phyloP scores from a whole-genome alignment of 192 early-diverging fungal species.

The Nowakowskiella sp. region DNA sequence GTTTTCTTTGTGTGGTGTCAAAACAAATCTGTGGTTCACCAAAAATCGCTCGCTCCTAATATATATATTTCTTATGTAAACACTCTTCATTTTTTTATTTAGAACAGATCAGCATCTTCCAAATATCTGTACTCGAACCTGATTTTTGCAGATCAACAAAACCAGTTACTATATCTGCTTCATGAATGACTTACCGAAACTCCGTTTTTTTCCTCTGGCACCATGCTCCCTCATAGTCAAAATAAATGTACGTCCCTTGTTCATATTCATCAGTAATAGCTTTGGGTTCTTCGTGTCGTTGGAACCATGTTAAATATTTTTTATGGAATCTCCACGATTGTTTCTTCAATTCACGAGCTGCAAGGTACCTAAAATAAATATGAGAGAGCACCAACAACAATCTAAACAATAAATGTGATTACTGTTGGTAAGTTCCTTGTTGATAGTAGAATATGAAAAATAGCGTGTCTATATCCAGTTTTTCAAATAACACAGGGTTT shows the following conservation, averaged over 20 bases:
- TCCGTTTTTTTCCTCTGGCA: conserved; percentile 94
- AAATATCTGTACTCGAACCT: conserved; percentile 85
- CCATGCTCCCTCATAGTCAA: conserved; percentile 97
- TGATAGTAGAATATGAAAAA: conserved; percentile 99
- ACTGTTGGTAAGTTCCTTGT: conserved; percentile 95
- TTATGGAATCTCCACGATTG: conserved; percentile 99
- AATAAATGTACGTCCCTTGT: conserved; percentile 96
- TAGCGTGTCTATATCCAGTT: conserved; percentile 87
- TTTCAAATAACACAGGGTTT: conserved; percentile 72
- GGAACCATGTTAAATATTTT: conserved; percentile 98
- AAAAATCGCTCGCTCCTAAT: too few species aligned
- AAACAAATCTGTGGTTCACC: too few species aligned
- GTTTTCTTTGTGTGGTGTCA: too few species aligned
- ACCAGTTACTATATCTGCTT: not conserved
- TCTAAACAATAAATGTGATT: conserved; percentile 22
- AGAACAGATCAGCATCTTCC: conserved; percentile 72
- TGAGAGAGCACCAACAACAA: conserved; percentile 3
- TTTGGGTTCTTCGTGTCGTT: conserved; percentile 93
- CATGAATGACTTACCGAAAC: conserved; percentile 53
- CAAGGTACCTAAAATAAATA: conserved; percentile 58
- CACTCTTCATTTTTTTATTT: too few species aligned
- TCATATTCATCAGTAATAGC: conserved; percentile 95
- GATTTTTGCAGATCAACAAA: not conserved
- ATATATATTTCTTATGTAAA: too few species aligned
- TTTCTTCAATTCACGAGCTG: conserved; percentile 89